Percentiles rank a stretch among this genome's conserved stretches.
These are phyloP conservation scores for Elsinoe perseae DNA, from an alignment of 2,329 filamentous ascomycete genomes.

Conservation along the genomic window DNA sequence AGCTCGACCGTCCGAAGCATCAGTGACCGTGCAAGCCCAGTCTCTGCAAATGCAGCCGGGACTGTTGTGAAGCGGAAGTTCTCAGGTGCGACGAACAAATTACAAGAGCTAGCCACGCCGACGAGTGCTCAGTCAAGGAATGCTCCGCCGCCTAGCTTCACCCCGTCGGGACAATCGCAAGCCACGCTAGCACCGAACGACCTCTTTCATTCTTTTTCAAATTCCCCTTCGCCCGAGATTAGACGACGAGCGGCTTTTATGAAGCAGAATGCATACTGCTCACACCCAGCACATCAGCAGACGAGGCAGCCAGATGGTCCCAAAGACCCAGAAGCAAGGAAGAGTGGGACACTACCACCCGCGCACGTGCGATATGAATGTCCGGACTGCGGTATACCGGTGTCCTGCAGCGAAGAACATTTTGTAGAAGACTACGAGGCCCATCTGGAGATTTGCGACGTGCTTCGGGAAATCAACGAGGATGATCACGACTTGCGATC, in stretches of 20 bases:
- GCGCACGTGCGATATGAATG: constrained; percentile 89
- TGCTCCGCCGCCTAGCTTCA: background rate
- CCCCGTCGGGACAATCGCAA: constrained; percentile 23
- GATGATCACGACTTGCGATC: constrained; percentile 93
- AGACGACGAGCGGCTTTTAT: constrained; percentile 83
- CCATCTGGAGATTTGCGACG: constrained; percentile 88
- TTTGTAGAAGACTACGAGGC: constrained; percentile 94
- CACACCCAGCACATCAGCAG: constrained; percentile 77
- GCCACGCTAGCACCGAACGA: constrained; percentile 61
- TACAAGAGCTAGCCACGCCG: background rate
- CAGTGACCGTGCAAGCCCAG: background rate
- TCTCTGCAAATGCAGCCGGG: background rate
- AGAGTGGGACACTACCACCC: constrained; percentile 56
- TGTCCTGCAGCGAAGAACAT: constrained; percentile 89
- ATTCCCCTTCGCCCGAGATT: constrained; percentile 83
- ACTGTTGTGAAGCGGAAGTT: background rate
- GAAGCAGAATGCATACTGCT: constrained; percentile 85
- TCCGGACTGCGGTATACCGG: constrained; percentile 87
- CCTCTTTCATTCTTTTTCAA: constrained; percentile 86
- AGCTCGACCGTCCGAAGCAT: background rate
- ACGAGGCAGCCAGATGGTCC: constrained; percentile 61
- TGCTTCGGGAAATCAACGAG: constrained; percentile 86
- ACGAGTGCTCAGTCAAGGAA: background rate
- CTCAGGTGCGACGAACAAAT: background rate
- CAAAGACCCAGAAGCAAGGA: constrained; percentile 55